Evolutionary conservation across 2,329 filamentous ascomycete genomes (phyloP), one percentile per base, ranked within the genome.

Genomic region (Trichoderma sp.): DNA sequence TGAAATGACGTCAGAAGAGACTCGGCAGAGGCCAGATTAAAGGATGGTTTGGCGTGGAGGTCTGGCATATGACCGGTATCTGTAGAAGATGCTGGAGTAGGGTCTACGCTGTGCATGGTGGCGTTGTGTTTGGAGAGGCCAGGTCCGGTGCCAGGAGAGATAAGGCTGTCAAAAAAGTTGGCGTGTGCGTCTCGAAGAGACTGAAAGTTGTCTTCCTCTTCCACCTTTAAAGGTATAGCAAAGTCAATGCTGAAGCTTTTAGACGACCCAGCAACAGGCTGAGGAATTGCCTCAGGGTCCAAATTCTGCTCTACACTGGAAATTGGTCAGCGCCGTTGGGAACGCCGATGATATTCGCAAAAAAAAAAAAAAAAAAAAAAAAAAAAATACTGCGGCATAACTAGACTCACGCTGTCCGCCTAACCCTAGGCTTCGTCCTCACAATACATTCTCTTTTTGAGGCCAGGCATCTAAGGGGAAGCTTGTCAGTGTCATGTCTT

Each of bases 211-310:
- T 80, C 77, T 25, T 76, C 75, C 1, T 77, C 71, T 2, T 64
- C 80, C 6, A 79, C 74, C 37, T 74, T 76, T 6, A 74, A 76
- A 0, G 81, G 76, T 72, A 86, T 79, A 64, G 80, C 78, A 73
- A 85, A 84, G 76, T 86, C 81, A 72, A 85, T 84, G 71, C 80
- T 84, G 72, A 86, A 85, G 17, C 81, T 86, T 78, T 82, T 82
- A 70, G 82, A 81, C 0, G 81, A 80, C 3, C 78, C 78, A 3
- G 82, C 7, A 34, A 19, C 15, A 9, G 54, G 45, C 17, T 74
- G 57, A 69, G 67, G 12, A 45, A 69, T 64, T 68, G 68, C 68
- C 68, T 73, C 67, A 73, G 70, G 70, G 72, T 68, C 71, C 68
- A 42, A 5, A 5, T 32, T 19, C 13, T 48, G 48, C 8, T 54